phyloP scores from a whole-genome alignment of 2,329 filamentous ascomycete genomes.

The Talaromyces sp. region DNA sequence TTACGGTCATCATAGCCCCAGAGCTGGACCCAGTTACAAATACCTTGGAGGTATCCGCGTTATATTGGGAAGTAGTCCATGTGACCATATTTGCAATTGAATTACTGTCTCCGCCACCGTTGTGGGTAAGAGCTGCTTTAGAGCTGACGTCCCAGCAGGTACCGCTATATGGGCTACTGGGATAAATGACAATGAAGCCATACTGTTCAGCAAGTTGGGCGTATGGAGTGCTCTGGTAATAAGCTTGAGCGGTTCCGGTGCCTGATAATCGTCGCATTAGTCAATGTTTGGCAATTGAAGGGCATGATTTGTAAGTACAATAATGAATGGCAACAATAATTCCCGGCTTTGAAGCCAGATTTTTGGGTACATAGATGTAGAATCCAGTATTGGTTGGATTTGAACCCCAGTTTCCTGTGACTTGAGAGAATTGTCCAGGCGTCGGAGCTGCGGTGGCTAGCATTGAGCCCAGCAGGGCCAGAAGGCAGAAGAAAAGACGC shows the following conservation, averaged over 20 bases:
- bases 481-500: not conserved
- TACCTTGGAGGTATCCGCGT: constrained; percentile 12
- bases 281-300: not conserved
- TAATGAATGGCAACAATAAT: constrained; percentile 57
- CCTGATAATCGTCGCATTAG: constrained; percentile 5
- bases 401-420: constrained; percentile 40
- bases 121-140: constrained; percentile 27
- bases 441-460: constrained; percentile 6
- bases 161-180: constrained; percentile 50
- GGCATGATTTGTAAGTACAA: constrained; percentile 40
- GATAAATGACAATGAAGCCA: constrained; percentile 52
- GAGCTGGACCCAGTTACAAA: constrained; percentile 11
- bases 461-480: constrained; percentile 3
- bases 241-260: constrained; percentile 29
- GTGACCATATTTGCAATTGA: constrained; percentile 29
- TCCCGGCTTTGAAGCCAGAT: constrained; percentile 46
- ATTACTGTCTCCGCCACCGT: constrained; percentile 40
- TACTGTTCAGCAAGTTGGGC: constrained; percentile 48
- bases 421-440: constrained; percentile 22
- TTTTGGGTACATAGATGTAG: constrained; percentile 51
- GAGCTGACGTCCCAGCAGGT: constrained; percentile 61
- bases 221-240: constrained; percentile 52
- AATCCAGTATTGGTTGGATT: constrained; percentile 52
- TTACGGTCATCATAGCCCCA: constrained; percentile 15
- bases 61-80: constrained; percentile 10